Evolutionary conservation across 257 asterid species (phyloP), one percentile per base, ranked within the genome.

Genomic region (Knoxia roxburghii): DNA sequence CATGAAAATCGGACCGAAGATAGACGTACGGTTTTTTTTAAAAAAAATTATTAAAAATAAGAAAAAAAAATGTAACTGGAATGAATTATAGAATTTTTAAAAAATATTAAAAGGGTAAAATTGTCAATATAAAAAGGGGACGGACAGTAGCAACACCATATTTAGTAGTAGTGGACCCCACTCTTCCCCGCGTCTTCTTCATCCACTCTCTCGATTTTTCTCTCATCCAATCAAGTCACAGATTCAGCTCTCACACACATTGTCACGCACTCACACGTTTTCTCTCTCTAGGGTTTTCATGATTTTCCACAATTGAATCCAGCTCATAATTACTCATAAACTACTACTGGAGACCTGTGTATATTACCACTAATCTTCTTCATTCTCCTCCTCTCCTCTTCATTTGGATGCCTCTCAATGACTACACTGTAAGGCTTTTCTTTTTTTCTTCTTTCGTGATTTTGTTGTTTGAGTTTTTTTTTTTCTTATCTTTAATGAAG

Each of bases 221-320:
- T 21, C 50, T 60, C 65, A 48, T 35, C 65, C 49, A 60, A 60
- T 60, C 49, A 60, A n/a, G 65, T 60, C 65, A 13, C 30, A 37
- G 49, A 18, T 35, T 60, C 49, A 60, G 65, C 65, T 37, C 29
- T 3, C 50, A 18, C 53, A 1, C 55, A 26, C 68, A 23, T 26
- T 4, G 64, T 41, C 67, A 57, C 60, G 40, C 52, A 61, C 61
- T 48, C 37, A 59, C 64, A 33, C 46, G 7, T 3, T 59, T 20
- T 33, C 60, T 74, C 67, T 71, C 80, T 63, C 72, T 69, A 64
- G 86, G 90, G 86, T 85, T 77, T 80, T 78, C 68, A n/a, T 21
- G 50, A 13, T 14, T 72, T 68, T 72, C 80, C 52, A 26, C 71
- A 68, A 48, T 65, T 40, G 68, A 41, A 65, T 72, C 53, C 70